Base-by-base conservation (phyloP, 2,329 filamentous ascomycete genomes). In the Ophiocordyceps polyrhachis-furcata region DNA sequence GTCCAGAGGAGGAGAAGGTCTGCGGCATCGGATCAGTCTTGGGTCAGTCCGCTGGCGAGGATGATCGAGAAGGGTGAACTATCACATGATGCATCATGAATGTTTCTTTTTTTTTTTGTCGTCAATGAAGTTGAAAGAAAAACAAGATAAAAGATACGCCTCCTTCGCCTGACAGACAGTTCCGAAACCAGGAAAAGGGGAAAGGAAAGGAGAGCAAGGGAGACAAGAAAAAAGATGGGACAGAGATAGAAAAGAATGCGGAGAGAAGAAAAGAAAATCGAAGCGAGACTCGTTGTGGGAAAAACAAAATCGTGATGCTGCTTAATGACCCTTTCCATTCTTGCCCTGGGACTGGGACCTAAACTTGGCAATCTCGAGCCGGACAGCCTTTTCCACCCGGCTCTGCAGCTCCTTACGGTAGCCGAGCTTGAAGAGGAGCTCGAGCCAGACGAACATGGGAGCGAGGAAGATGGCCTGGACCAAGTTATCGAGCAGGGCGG, bases 391-490 rank as follows among this genome's bases (percentile, higher is more conserved):
- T 49, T 89, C 77, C 41, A 96, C 76, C 43, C 89, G 77, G 48
- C 74, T 72, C 65, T 89, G 86, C 52, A 98, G 69, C 61, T 93
- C 87, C 1, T 81, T 83, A 48, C 91, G 76, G 63, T 96, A 98
- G 43, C 91, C 91, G 43, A 93, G 74, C 55, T 72, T 78, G 68
- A 98, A 98, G 23, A 98, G 71, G 21, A 93, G 65, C 66, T 96
- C 88, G 54, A 98, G 81, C 84, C 91, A 98, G 47, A 96, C 89
- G 55, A 96, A 98, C 56, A 98, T 81, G 9, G 91, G 91, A 0
- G 91, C 91, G 21, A 96, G 71, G 56, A 96, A 89, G 50, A 96
- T 62, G 25, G 91, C 88, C 64, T 96, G 91, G 42, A 93, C 71
- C 40, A 96, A 65, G 56, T 95, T 96, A 64, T 96, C 88, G 42